phyloP scores from a whole-genome alignment of 345 rosid species.

The Rubroshorea leprosula region DNA sequence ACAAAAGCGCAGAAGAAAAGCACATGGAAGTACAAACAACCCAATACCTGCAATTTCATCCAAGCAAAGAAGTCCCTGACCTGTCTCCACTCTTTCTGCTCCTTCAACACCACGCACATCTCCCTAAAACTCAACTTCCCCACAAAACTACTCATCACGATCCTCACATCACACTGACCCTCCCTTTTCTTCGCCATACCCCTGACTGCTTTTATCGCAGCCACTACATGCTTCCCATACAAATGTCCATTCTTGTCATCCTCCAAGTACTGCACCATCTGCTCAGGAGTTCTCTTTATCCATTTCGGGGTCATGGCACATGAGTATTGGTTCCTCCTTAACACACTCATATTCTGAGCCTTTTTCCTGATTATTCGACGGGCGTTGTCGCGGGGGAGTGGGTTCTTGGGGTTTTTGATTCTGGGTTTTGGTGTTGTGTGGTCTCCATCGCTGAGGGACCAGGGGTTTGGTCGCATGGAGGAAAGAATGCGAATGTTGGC shows the following conservation, averaged over 20 bases:
- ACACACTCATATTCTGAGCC: conserved; percentile 58
- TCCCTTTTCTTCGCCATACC: conserved; percentile 37
- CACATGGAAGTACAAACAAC: not conserved
- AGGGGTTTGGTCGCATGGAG: conserved; percentile 65
- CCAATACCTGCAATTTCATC: conserved; percentile 85
- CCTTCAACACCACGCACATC: conserved; percentile 90
- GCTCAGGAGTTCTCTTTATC: conserved; percentile 83
- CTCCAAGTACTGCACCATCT: conserved; percentile 76
- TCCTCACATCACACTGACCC: conserved; percentile 55
- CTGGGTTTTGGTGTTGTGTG: conserved; percentile 57
- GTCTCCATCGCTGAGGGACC: conserved; percentile 79
- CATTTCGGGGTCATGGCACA: conserved; percentile 70
- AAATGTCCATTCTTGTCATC: conserved; percentile 72
- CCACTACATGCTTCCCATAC: conserved; percentile 79
- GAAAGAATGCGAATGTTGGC: conserved; percentile 22
- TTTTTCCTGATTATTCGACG: conserved; percentile 74
- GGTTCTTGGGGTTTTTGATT: conserved; percentile 54
- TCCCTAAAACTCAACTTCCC: conserved; percentile 70
- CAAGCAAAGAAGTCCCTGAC: conserved; percentile 73
- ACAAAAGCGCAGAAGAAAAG: not conserved
- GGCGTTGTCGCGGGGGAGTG: conserved; percentile 75
- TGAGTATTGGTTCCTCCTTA: conserved; percentile 75
- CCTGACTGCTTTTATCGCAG: conserved; percentile 75
- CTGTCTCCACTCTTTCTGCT: conserved; percentile 81
- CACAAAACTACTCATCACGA: conserved; percentile 74